Evolutionary conservation across 768 basidiomycete genomes (phyloP), one percentile per base, ranked within the genome.

Genomic region (Dendrothele bispora): DNA sequence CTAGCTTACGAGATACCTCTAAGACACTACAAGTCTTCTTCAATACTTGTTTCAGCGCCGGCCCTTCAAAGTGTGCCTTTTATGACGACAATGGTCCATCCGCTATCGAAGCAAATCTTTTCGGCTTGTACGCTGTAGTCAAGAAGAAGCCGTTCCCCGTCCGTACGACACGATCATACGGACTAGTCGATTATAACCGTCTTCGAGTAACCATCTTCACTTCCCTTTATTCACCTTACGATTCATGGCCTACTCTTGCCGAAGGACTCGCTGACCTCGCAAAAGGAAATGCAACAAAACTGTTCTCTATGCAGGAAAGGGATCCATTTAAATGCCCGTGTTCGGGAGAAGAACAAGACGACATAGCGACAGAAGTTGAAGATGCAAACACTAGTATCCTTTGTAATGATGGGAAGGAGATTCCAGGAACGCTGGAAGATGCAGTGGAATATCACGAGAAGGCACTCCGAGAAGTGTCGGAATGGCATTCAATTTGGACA

Each of bases 171-270:
- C 15, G 24, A 41, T 17, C 48, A 32, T 61, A 64, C 48, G 61
- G 60, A 20, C 40, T 62, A 5, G 53, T 61, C 45, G 61, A 63
- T 55, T 57, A 48, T 43, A 39, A 44, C 17, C 40, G 53, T 38
- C 41, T 61, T 24, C 48, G 54, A 27, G 44, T 41, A 22, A 43
- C 44, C 21, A 48, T 66, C 34, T 61, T 61, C 49, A 20, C 30
- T 2, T 11, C 51, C 7, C 55, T 66, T 22, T 65, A 61, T 46
- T 32, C 50, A 5, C 64, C 62, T n/a, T 58, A 57, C 42, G 46
- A 24, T n/a, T 15, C 44, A 21, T 59, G 49, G 39, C 48, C 51
- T n/a, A 17, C 29, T 7, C 48, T 63, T 3, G 59, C 57, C 5
- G 35, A 46, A 29, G 59, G 47, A 2, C 53, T 66, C 22, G 56